Percentiles rank a stretch among this genome's conserved stretches.
Conservation (phyloP, 2,329 filamentous ascomycete genomes). For the Penicillium vulpinum region DNA sequence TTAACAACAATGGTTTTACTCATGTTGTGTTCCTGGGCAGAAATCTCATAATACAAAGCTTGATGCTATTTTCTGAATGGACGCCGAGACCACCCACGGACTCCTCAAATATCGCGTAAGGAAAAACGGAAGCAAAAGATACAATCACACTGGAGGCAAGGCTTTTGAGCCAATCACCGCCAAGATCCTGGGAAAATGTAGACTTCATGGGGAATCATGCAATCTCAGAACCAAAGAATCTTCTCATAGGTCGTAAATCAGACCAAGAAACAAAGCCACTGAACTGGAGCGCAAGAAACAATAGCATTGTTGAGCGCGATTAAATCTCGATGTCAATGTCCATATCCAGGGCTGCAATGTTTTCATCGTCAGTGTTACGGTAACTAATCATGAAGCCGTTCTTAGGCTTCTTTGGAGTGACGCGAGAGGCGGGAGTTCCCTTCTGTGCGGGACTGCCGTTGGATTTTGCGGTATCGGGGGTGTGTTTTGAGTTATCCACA, state of each 20-base stretch:
- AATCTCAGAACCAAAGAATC: background rate
- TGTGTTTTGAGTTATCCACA: conserved; percentile 45
- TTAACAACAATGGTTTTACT: conserved; percentile 18
- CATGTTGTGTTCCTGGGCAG: conserved; percentile 17
- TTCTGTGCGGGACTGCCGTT: conserved; percentile 51
- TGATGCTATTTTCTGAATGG: conserved; percentile 8
- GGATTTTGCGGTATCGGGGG: conserved; percentile 52
- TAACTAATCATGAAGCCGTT: conserved; percentile 66
- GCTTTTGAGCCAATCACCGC: background rate
- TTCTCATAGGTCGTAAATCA: background rate
- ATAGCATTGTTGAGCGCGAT: background rate
- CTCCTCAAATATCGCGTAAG: conserved; percentile 7
- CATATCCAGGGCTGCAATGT: conserved; percentile 84
- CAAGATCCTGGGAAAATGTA: background rate
- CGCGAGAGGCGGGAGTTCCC: conserved; percentile 47
- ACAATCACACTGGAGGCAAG: conserved; percentile 1
- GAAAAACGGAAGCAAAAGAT: conserved; percentile 6
- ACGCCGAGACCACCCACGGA: conserved; percentile 11
- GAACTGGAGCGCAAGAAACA: background rate
- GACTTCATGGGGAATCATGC: background rate
- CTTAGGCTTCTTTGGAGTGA: conserved; percentile 39
- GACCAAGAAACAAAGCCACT: background rate
- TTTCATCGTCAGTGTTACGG: conserved; percentile 84
- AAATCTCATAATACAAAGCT: conserved; percentile 18
- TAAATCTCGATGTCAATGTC: conserved; percentile 90